Conservation (phyloP, 768 basidiomycete genomes). For the Cystobasidium ongulense region DNA sequence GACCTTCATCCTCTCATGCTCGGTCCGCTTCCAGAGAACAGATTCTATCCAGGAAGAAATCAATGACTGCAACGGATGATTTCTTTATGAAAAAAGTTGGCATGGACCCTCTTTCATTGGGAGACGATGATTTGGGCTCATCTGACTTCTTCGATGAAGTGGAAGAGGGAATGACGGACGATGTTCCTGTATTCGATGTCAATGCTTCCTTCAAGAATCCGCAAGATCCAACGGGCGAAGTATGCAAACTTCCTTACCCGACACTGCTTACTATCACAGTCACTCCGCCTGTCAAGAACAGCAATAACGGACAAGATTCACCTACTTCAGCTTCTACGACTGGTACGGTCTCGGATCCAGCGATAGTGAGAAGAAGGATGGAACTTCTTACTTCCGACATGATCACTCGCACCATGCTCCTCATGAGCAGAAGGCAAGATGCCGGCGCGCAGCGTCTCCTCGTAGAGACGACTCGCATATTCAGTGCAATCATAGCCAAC, state of each 20-base stretch:
- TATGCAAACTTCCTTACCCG: slow-evolving; percentile 78
- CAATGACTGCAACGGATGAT: slow-evolving; percentile 68
- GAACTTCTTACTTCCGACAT: slow-evolving; percentile 94
- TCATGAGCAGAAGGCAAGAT: slow-evolving; percentile 84
- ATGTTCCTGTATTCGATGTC: slow-evolving; percentile 85
- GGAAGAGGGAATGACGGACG: slow-evolving; percentile 82
- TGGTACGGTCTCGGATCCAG: slow-evolving; percentile 57
- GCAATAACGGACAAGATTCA: slow-evolving; percentile 31
- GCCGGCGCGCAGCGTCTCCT: slow-evolving; percentile 76
- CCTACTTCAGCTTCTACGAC: slow-evolving; percentile 38
- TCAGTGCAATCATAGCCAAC: slow-evolving; percentile 62
- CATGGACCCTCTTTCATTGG: slow-evolving; percentile 35
- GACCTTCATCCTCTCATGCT: neutral
- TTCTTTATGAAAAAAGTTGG: slow-evolving; percentile 53
- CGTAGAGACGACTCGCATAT: slow-evolving; percentile 63
- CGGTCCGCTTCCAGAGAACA: neutral
- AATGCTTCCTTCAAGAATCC: slow-evolving; percentile 17
- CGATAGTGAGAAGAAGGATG: slow-evolving; percentile 88
- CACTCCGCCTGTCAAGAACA: slow-evolving; percentile 52
- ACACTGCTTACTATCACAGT: slow-evolving; percentile 90
- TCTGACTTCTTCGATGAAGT: slow-evolving; percentile 41
- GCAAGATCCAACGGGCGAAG: slow-evolving; percentile 60
- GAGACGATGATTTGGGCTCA: slow-evolving; percentile 35
- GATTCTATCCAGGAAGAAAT: slow-evolving; percentile 37
- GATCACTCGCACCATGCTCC: slow-evolving; percentile 86